Evolutionary conservation across 176 grass and related monocot genomes (phyloP).

Genomic region (Oryza glumipatula): DNA sequence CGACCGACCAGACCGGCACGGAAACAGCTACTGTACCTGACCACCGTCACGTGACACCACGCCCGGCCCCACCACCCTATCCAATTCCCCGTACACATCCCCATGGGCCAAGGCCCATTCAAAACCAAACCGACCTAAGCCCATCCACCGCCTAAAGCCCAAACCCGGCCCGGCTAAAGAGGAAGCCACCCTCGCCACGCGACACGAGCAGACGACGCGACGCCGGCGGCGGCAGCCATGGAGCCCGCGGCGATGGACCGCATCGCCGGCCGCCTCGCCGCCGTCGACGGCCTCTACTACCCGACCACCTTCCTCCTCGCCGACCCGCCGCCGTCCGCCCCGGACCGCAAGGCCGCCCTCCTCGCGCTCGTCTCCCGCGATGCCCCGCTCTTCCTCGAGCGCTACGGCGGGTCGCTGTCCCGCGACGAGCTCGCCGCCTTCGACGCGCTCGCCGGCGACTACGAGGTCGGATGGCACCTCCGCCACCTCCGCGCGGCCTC

Average conservation of each 20-base stretch:
- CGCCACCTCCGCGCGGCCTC: constrained; percentile 42
- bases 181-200: neutral
- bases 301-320: constrained; percentile 63
- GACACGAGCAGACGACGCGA: neutral
- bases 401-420: constrained; percentile 62
- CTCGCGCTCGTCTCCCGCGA: constrained; percentile 78
- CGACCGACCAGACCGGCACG: too few relatives aligned
- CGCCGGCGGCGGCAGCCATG: constrained; percentile 42
- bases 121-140: neutral
- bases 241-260: constrained; percentile 68
- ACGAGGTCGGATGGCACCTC: constrained; percentile 93
- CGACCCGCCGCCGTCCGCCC: constrained; percentile 24
- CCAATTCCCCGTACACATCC: too few relatives aligned
- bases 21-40: too few relatives aligned
- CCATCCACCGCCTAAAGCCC: neutral
- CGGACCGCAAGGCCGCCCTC: constrained; percentile 48
- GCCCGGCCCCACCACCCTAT: neutral
- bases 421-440: constrained; percentile 62
- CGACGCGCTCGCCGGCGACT: constrained; percentile 65
- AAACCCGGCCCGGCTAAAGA: neutral
- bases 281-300: constrained; percentile 81
- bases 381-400: constrained; percentile 86
- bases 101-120: neutral
- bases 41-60: neutral
- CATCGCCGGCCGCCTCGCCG: constrained; percentile 75